phyloP scores from a whole-genome alignment of 805 yeast species.

The Brettanomyces custersianus region DNA sequence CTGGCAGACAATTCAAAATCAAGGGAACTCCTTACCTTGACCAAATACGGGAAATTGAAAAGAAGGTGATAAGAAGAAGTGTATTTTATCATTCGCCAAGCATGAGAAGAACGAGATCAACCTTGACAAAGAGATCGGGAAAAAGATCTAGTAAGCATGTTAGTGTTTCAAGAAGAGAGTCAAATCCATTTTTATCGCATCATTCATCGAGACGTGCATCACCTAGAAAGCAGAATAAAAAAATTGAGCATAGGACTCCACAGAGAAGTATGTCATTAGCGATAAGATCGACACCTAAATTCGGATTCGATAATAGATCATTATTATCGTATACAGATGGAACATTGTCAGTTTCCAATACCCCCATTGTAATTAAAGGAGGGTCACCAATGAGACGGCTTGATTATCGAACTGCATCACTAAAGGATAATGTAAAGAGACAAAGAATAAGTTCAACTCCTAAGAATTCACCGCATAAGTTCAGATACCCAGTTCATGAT shows the following conservation, averaged over 20 bases:
- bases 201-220: too few species aligned
- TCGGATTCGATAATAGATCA: too few species aligned
- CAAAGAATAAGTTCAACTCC: background rate
- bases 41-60: slow-evolving; percentile 15
- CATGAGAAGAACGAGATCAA: slow-evolving; percentile 14
- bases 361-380: slow-evolving; percentile 20
- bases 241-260: too few species aligned
- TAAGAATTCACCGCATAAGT: background rate
- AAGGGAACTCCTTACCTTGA: slow-evolving; percentile 38
- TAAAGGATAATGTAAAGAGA: too few species aligned
- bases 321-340: too few species aligned
- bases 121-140: background rate
- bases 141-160: background rate
- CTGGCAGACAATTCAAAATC: slow-evolving; percentile 31
- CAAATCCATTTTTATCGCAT: too few species aligned
- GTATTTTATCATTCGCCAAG: slow-evolving; percentile 10
- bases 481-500: background rate
- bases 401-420: background rate
- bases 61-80: slow-evolving; percentile 9
- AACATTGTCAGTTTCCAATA: slow-evolving; percentile 16
- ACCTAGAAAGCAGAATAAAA: too few species aligned
- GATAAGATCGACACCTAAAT: too few species aligned
- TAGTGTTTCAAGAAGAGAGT: too few species aligned
- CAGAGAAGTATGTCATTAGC: too few species aligned
- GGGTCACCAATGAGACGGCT: slow-evolving; percentile 18